Evolutionary conservation across 2,329 filamentous ascomycete species (phyloP).

Genomic region (Mariannaea sp.): DNA sequence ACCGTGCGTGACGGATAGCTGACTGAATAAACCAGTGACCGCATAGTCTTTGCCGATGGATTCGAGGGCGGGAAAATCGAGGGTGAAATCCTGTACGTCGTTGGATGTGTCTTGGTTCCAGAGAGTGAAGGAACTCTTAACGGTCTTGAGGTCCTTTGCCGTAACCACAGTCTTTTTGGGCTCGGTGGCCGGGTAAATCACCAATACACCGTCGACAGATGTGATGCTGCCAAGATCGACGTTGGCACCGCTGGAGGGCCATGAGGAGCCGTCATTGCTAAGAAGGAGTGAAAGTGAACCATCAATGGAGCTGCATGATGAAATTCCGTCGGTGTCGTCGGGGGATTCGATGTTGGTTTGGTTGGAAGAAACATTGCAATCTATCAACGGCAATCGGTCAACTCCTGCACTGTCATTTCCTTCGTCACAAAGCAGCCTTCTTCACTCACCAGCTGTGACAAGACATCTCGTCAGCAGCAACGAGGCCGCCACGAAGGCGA

Average conservation of each 20-base stretch:
- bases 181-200: constrained; percentile 34
- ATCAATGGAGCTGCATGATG: constrained; percentile 34
- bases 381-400: constrained; percentile 17
- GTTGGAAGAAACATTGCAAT: constrained; percentile 36
- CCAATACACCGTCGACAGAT: constrained; percentile 31
- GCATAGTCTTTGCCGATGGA: constrained; percentile 31
- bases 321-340: constrained; percentile 26
- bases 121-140: constrained; percentile 33
- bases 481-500: constrained; percentile 33
- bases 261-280: constrained; percentile 30
- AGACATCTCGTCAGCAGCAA: constrained; percentile 30
- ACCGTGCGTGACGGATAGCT: constrained; percentile 30
- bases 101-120: constrained; percentile 29
- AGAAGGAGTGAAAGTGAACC: constrained; percentile 37
- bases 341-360: constrained; percentile 36
- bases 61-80: constrained; percentile 30
- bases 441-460: constrained; percentile 32
- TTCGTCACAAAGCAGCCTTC: too few relatives aligned
- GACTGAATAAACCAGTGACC: constrained; percentile 30
- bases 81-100: constrained; percentile 26
- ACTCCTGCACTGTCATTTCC: background rate
- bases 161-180: constrained; percentile 34
- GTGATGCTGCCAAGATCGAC: constrained; percentile 34
- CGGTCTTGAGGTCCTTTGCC: constrained; percentile 28
- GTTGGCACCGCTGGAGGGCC: constrained; percentile 31